Conservation (phyloP, 352 stramenopile species). For the Thraustochytrium striatum region DNA sequence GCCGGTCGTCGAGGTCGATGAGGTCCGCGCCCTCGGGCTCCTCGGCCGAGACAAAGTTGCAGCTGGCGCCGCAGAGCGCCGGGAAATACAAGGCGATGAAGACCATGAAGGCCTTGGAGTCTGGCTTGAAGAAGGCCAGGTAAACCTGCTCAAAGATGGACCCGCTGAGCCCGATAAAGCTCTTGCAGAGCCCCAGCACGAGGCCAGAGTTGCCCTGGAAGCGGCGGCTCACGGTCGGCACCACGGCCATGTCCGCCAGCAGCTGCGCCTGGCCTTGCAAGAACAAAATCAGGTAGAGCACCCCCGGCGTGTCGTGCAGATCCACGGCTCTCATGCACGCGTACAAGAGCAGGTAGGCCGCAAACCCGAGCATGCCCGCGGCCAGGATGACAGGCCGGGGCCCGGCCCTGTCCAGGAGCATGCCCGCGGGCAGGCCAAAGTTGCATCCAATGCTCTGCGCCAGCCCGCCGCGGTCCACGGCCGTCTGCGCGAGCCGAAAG, state of each 20-base stretch:
- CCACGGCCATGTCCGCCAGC: slow-evolving; percentile 38
- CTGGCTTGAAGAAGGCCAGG: slow-evolving; percentile 23
- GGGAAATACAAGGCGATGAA: slow-evolving; percentile 35
- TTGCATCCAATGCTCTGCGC: slow-evolving; percentile 33
- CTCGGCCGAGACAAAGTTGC: not conserved
- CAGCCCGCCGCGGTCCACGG: slow-evolving; percentile 17
- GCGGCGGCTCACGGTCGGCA: slow-evolving; percentile 1
- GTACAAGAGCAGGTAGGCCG: slow-evolving; percentile 17
- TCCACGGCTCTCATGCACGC: not conserved
- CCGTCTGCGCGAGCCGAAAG: slow-evolving; percentile 21
- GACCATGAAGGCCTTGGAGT: slow-evolving; percentile 17
- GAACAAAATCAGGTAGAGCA: slow-evolving; percentile 27
- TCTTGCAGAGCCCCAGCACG: slow-evolving; percentile 24
- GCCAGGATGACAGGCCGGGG: slow-evolving; percentile 12
- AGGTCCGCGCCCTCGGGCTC: not conserved
- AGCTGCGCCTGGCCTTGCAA: slow-evolving; percentile 34
- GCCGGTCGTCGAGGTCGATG: not conserved
- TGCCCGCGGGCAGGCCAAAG: slow-evolving; percentile 6
- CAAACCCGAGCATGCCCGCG: not conserved
- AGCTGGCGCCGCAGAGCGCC: not conserved
- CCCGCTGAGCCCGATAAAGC: slow-evolving; percentile 17
- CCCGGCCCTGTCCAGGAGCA: slow-evolving; percentile 20
- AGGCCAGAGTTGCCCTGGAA: slow-evolving; percentile 14
- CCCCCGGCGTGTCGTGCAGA: not conserved
- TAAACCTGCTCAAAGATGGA: slow-evolving; percentile 30